Percentiles rank a stretch among this genome's conserved stretches.
Conservation (phyloP, 495 filamentous ascomycete genomes). For the Hyaloscypha hepaticicola region DNA sequence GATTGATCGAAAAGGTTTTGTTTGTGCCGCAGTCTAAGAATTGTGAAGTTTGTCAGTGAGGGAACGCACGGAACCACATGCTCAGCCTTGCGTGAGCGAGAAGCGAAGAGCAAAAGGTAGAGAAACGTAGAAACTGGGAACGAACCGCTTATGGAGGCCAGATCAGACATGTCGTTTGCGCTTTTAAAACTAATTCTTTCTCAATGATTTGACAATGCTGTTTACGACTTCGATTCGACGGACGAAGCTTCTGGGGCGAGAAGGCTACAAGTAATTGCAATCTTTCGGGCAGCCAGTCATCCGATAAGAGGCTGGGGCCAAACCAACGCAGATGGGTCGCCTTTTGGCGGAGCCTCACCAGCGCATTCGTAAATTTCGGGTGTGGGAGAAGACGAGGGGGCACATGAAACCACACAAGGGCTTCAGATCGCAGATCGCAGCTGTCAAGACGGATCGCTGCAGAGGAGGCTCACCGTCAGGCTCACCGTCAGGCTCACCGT, state of each 20-base stretch:
- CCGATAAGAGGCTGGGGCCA: neutral
- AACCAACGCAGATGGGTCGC: conserved; percentile 7
- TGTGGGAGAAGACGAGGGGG: neutral
- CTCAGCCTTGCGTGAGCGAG: neutral
- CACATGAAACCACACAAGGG: conserved; percentile 9
- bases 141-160: too few species aligned
- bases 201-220: too few species aligned
- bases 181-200: too few species aligned
- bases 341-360: conserved; percentile 9
- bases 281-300: neutral
- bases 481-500: conserved; percentile 11
- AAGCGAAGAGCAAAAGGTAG: conserved; percentile 8
- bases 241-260: conserved; percentile 8
- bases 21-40: neutral
- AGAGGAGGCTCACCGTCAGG: conserved; percentile 8
- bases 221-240: too few species aligned
- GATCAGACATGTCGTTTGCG: too few species aligned
- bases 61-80: neutral
- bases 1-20: neutral
- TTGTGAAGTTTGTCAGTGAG: too few species aligned
- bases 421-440: neutral
- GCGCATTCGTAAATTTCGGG: neutral
- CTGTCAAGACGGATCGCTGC: conserved; percentile 5
- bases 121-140: too few species aligned
- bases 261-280: conserved; percentile 2